Percentiles rank a stretch among this genome's conserved stretches.
Conservation (phyloP, 805 yeast genomes). For the Ogataea degrootiae region DNA sequence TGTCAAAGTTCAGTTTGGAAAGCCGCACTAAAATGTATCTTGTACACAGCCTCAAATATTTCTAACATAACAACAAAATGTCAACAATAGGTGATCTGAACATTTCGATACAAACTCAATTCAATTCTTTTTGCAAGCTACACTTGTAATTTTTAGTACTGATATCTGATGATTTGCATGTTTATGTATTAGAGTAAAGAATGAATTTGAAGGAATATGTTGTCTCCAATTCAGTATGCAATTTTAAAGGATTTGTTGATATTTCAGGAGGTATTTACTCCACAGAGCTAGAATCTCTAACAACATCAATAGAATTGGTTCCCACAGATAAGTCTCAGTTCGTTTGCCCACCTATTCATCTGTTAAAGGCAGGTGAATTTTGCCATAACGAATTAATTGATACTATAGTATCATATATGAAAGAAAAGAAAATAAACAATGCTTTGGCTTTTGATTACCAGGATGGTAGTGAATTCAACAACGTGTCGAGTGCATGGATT, state of each 20-base stretch:
- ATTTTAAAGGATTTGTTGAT: not conserved
- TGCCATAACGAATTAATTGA: conserved; percentile 38
- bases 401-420: conserved; percentile 31
- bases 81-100: not conserved
- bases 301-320: not conserved
- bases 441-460: conserved; percentile 40
- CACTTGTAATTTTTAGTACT: no score
- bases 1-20: no score
- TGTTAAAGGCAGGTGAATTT: not conserved
- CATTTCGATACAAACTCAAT: no score
- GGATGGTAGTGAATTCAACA: conserved; percentile 24
- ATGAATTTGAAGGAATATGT: conserved; percentile 13
- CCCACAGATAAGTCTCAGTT: not conserved
- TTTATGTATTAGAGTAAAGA: no score
- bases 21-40: no score
- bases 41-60: no score
- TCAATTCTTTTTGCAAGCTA: no score
- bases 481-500: conserved; percentile 26
- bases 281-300: not conserved
- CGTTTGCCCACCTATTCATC: not conserved
- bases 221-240: not conserved
- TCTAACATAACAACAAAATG: no score
- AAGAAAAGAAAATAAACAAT: conserved; percentile 30
- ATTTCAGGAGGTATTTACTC: conserved; percentile 1
- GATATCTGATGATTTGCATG: no score